Evolutionary conservation across 2,329 filamentous ascomycete species (phyloP), one percentile per base, ranked within the genome.

Genomic region (Cyphellophora attinorum): DNA sequence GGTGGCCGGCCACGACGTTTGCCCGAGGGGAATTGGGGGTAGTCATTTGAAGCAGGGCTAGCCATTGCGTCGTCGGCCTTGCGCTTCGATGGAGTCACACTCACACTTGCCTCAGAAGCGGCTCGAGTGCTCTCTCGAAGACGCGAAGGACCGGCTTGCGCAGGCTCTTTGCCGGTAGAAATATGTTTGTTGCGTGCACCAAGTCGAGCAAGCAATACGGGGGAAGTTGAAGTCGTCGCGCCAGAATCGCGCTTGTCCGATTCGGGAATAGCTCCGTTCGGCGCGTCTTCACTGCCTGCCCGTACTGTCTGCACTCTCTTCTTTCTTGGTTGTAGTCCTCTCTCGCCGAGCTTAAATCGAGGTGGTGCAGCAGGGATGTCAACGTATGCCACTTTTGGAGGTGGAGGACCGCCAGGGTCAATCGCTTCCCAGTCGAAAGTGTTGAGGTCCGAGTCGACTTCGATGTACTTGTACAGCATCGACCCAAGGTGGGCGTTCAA

Each of bases 391-490:
- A 54, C 49, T 31, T 49, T 42, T 17, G 51, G 50, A 15, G 48
- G 34, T 15, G 59, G 56, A 21, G 67, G 67, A 5, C 60, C 59
- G 23, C 66, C 69, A 14, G 72, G 71, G 49, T 79, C 76, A 14
- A 79, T 65, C 3, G 76, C 42, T 48, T 77, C 71, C 76, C 76
- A 79, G 35, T 67, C 61, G 31, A 80, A 65, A 0, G 72, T 78
- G 19, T 60, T 64, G 10, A 79, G 54, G 50, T 79, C 73, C 5
- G 67, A 61, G 25, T 51, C 39, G 4, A 76, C 57, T 6, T 54
- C 52, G 11, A 48, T 19, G 28, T 73, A 59, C 3, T 51, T 59
- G 5, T 56, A 53, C 23, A 58, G 61, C 5, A 74, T 50, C 19
- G 59, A 48, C 36, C 68, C 60, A 39, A 81, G 56, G 56, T 81